Evolutionary conservation across 805 yeast genomes (phyloP).

Genomic region (Grigorovia jiainica): DNA sequence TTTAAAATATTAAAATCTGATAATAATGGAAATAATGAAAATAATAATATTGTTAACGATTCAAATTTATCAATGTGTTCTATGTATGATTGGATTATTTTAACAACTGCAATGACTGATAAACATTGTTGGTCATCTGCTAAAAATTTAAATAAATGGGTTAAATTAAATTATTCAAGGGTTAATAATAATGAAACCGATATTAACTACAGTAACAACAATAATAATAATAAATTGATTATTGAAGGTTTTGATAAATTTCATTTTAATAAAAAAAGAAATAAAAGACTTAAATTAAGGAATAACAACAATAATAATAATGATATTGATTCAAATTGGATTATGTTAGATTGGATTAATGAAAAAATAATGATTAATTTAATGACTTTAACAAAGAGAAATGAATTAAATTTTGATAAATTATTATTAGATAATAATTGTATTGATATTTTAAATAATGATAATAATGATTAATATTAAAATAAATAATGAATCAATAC

Average conservation of each 20-base stretch:
- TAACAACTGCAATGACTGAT: slow-evolving; percentile 68
- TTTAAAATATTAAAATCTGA: slow-evolving; percentile 49
- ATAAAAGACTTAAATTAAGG: slow-evolving; percentile 42
- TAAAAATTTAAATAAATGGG: slow-evolving; percentile 41
- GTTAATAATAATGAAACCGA: no score
- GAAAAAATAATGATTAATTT: slow-evolving; percentile 64
- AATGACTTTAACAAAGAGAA: slow-evolving; percentile 60
- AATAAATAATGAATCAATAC: no score
- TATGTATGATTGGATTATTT: slow-evolving; percentile 43
- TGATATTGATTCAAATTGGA: slow-evolving; percentile 70
- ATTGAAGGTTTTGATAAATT: slow-evolving; percentile 52
- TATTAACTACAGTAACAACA: no score
- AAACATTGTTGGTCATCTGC: slow-evolving; percentile 70
- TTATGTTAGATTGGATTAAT: slow-evolving; percentile 58
- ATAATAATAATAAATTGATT: slow-evolving; percentile 40
- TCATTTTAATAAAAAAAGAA: slow-evolving; percentile 40
- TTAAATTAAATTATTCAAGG: slow-evolving; percentile 45
- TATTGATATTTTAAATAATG: no score
- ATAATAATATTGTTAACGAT: no score
- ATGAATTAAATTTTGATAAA: slow-evolving; percentile 58
- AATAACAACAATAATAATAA: slow-evolving; percentile 39
- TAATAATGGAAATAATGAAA: slow-evolving; percentile 1
- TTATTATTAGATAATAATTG: slow-evolving; percentile 43
- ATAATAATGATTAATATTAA: no score
- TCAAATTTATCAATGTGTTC: not conserved